Evolutionary conservation across 2,329 filamentous ascomycete genomes (phyloP).

Genomic region (Emmonsiellopsis sp.): DNA sequence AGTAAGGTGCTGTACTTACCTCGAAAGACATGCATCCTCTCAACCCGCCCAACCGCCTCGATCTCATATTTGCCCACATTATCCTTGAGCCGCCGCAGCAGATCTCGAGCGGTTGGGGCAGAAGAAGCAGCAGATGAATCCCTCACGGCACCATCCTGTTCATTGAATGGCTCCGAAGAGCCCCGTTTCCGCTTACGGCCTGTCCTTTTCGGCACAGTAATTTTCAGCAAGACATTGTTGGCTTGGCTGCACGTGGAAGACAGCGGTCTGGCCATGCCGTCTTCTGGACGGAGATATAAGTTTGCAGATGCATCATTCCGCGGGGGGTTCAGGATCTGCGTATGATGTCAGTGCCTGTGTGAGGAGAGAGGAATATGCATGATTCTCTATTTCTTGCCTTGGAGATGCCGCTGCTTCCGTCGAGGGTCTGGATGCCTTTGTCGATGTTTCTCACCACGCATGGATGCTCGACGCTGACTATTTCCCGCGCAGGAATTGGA

Average conservation of each 20-base stretch:
- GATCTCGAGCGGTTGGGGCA: constrained; percentile 38
- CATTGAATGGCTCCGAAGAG: constrained; percentile 56
- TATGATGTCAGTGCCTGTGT: neutral
- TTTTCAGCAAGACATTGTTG: constrained; percentile 76
- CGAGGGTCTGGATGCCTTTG: constrained; percentile 54
- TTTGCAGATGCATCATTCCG: constrained; percentile 47
- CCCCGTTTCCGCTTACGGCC: constrained; percentile 78
- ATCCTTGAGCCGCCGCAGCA: constrained; percentile 60
- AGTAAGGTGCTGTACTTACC: constrained; percentile 33
- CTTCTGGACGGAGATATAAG: constrained; percentile 70
- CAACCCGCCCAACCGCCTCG: constrained; percentile 62
- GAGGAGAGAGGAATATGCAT: neutral
- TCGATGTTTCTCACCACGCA: constrained; percentile 57
- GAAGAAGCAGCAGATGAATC: constrained; percentile 26
- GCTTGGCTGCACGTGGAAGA: constrained; percentile 66
- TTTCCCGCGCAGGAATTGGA: constrained; percentile 41
- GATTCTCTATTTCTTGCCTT: constrained; percentile 32
- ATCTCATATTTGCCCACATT: constrained; percentile 59
- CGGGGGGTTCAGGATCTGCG: constrained; percentile 37
- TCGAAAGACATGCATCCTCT: constrained; percentile 78
- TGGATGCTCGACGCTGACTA: constrained; percentile 59
- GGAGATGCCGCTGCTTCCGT: constrained; percentile 46
- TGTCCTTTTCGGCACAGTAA: constrained; percentile 78
- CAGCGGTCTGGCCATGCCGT: constrained; percentile 68
- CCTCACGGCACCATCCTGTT: constrained; percentile 28